phyloP scores from a whole-genome alignment of 345 rosid species.

The Aquilaria malaccensis region DNA sequence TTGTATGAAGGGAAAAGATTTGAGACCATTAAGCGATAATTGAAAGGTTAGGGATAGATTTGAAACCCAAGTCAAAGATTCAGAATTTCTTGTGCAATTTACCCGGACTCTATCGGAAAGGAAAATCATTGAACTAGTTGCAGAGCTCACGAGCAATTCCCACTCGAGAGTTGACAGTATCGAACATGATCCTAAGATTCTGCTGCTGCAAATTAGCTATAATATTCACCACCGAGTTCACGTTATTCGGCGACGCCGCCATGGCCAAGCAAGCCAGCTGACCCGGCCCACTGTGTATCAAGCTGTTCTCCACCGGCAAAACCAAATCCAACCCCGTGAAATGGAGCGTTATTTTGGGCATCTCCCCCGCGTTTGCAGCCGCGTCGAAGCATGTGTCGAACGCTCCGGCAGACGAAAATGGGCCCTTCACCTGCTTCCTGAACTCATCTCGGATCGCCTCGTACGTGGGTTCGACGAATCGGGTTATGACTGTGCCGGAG shows the following conservation, averaged over 20 bases:
- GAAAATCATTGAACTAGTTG: conserved; percentile 29
- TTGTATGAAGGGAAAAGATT: too few relatives aligned
- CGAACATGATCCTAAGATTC: conserved; percentile 72
- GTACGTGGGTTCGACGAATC: conserved; percentile 57
- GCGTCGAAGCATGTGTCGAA: conserved; percentile 75
- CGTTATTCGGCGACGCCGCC: conserved; percentile 62
- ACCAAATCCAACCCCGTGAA: conserved; percentile 47
- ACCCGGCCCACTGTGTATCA: conserved; percentile 78
- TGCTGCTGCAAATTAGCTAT: conserved; percentile 93
- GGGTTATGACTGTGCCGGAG: conserved; percentile 86
- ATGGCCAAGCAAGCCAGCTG: conserved; percentile 69
- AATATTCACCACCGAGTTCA: conserved; percentile 63
- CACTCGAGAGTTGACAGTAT: conserved; percentile 56
- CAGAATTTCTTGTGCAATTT: conserved; percentile 7
- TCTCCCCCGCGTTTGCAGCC: conserved; percentile 26
- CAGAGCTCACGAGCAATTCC: conserved; percentile 84
- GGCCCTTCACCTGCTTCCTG: conserved; percentile 59
- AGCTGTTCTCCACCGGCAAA: conserved; percentile 76
- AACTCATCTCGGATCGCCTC: conserved; percentile 61
- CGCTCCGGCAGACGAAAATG: conserved; percentile 69
- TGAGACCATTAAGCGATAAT: background rate
- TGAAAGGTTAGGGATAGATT: background rate
- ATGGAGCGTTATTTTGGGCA: conserved; percentile 50
- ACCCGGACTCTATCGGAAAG: background rate
- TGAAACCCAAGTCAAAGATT: background rate